These are phyloP conservation scores for Candida namnaoensis DNA, from an alignment of 805 yeast genomes.

Conservation along the genomic window DNA sequence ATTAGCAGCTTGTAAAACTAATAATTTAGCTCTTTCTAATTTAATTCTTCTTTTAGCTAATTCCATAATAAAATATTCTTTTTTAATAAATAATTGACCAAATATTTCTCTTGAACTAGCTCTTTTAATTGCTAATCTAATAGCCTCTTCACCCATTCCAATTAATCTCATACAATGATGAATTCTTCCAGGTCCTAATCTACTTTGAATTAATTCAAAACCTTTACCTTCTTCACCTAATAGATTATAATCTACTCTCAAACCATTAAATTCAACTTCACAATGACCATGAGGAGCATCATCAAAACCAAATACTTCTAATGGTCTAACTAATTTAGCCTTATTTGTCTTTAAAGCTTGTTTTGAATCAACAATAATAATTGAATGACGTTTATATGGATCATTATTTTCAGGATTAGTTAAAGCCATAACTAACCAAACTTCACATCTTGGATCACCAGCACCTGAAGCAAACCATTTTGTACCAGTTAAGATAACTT, in stretches of 20 bases:
- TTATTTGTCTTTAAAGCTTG: slow-evolving; percentile 40
- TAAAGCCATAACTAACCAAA: slow-evolving; percentile 22
- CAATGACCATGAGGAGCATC: slow-evolving; percentile 71
- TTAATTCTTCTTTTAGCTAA: slow-evolving; percentile 47
- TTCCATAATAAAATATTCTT: slow-evolving; percentile 40
- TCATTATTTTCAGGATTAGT: slow-evolving; percentile 15
- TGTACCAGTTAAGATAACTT: slow-evolving; percentile 45
- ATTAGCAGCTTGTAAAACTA: slow-evolving; percentile 54
- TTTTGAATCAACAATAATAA: slow-evolving; percentile 43
- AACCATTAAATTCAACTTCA: slow-evolving; percentile 43
- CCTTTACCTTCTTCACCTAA: slow-evolving; percentile 49
- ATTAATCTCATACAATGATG: slow-evolving; percentile 63
- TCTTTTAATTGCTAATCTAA: slow-evolving; percentile 36
- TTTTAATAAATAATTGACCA: slow-evolving; percentile 38
- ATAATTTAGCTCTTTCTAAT: slow-evolving; percentile 41
- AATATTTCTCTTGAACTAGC: slow-evolving; percentile 45
- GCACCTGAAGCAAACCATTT: slow-evolving; percentile 72
- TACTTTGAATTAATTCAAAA: slow-evolving; percentile 53
- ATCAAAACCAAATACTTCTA: slow-evolving; percentile 49
- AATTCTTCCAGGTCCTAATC: slow-evolving; percentile 63
- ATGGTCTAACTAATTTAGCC: slow-evolving; percentile 40
- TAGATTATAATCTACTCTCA: slow-evolving; percentile 33
- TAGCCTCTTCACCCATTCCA: slow-evolving; percentile 52
- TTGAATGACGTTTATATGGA: slow-evolving; percentile 45
- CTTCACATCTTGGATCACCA: slow-evolving; percentile 51